Evolutionary conservation across 169 alveolate genomes (phyloP).

Genomic region (Plasmodium gonderi): DNA sequence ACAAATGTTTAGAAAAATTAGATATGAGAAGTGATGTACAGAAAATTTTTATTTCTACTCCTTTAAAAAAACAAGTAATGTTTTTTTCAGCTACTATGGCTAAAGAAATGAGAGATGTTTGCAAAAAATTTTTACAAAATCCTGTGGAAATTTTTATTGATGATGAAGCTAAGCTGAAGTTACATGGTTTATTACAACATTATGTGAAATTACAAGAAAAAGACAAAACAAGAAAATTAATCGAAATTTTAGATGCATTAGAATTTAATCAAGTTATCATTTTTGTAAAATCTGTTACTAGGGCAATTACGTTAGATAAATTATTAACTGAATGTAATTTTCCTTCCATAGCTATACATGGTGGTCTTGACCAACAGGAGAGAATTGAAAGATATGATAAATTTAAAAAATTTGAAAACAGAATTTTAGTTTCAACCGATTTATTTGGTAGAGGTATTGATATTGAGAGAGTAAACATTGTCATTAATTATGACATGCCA

Average conservation of each 20-base stretch:
- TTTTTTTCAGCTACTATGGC: slow-evolving; percentile 99
- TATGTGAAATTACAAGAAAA: slow-evolving; percentile 97
- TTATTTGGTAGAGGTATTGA: slow-evolving; percentile 99
- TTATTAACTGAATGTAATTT: slow-evolving; percentile 96
- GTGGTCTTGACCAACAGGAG: slow-evolving; percentile 89
- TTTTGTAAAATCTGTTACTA: slow-evolving; percentile 95
- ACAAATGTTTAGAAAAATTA: slow-evolving; percentile 97
- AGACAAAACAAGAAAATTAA: slow-evolving; percentile 97
- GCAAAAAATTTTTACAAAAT: slow-evolving; percentile 98
- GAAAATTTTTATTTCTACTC: slow-evolving; percentile 96
- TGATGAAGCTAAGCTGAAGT: slow-evolving; percentile 98
- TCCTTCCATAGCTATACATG: slow-evolving; percentile 99
- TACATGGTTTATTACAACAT: slow-evolving; percentile 99
- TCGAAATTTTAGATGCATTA: slow-evolving; percentile 96
- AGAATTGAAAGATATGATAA: slow-evolving; percentile 95
- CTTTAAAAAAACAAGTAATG: slow-evolving; percentile 98
- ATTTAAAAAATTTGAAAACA: slow-evolving; percentile 97
- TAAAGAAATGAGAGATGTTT: slow-evolving; percentile 95
- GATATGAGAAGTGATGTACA: slow-evolving; percentile 99
- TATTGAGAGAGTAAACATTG: slow-evolving; percentile 99
- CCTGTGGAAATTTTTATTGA: slow-evolving; percentile 99
- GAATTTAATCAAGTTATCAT: slow-evolving; percentile 99
- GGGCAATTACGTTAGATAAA: slow-evolving; percentile 96
- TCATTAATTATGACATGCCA: slow-evolving; percentile 99
- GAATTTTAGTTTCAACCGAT: slow-evolving; percentile 99